Evolutionary conservation across 495 filamentous ascomycete genomes (phyloP), one percentile per base, ranked within the genome.

Genomic region (Podospora sp.): DNA sequence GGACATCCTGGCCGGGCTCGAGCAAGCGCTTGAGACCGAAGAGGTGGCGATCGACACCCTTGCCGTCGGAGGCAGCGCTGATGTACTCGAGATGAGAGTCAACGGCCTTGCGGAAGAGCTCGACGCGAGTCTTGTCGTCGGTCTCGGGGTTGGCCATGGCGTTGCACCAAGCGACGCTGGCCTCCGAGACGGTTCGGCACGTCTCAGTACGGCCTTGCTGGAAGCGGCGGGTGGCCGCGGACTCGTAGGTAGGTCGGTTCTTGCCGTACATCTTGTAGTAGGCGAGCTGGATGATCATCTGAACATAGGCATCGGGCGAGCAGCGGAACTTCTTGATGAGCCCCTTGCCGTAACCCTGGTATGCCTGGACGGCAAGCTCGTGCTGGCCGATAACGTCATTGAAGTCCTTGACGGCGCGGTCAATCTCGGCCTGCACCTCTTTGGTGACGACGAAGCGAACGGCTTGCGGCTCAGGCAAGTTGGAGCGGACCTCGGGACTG

Each of bases 281-380:
- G 60, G 96, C 96, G 20, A 99, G 88, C 80, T 99, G 96, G 81
- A 99, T 98, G 80, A 96, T 82, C 93, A 98, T 95, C 82, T 99
- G 96, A 62, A 97, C 91, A 79, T 95, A 99, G 22, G 95, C 96
- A 72, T 99, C 96, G 35, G 96, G 96, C 63, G 91, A 96, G 89
- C 91, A 97, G 82, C 92, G 94, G 89, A 99, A 97, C 79, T 96
- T 96, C 90, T 99, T 99, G 85, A 99, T 98, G 58, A 99, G 82
- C 52, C 92, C 93, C 84, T 98, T 99, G 77, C 96, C 96, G 79
- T 99, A 99, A 73, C 91, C 95, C 76, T 97, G 93, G 85, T 93
- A 99, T 29, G 91, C 89, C 76, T 97, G 94, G 18, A 99, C 94
- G 20, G 90, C 86, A 52, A 99, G 88, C 78, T 99, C 92, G 80